A percentile compares a stretch with the other conserved stretches of the same genome.
Evolutionary conservation across 176 grass and related monocot species (phyloP).

Genomic region (Carex parvula): DNA sequence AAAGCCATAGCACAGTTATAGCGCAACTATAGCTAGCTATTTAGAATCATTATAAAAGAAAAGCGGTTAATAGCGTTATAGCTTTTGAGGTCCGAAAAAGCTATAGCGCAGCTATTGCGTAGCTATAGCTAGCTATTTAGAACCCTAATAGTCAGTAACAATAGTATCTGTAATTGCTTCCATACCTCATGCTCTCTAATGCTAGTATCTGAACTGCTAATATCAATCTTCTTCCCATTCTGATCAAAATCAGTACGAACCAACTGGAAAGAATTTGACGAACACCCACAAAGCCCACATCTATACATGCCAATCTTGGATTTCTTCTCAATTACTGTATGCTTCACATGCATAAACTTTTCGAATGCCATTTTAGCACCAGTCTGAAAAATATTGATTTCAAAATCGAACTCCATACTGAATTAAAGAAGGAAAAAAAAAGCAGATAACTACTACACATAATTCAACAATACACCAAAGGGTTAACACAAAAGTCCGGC

Average conservation of each 20-base stretch:
- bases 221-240: constrained; percentile 36
- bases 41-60: too few species aligned
- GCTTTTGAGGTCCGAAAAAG: too few species aligned
- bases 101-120: too few species aligned
- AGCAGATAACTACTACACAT: not conserved
- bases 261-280: constrained; percentile 62
- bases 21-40: too few species aligned
- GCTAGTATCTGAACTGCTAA: constrained; percentile 27
- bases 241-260: constrained; percentile 43
- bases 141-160: not conserved
- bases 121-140: too few species aligned
- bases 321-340: constrained; percentile 37
- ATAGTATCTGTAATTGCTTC: not conserved
- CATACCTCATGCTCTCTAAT: constrained; percentile 46
- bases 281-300: constrained; percentile 74
- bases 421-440: not conserved
- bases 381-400: constrained; percentile 45
- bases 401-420: constrained; percentile 15
- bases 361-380: constrained; percentile 66
- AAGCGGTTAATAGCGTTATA: too few species aligned
- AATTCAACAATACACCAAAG: not conserved
- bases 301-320: constrained; percentile 36
- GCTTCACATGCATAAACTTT: constrained; percentile 60
- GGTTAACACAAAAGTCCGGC: not conserved
- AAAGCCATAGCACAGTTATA: too few species aligned